A percentile compares a stretch with the other conserved stretches of the same genome.
Conservation (phyloP, 73 alveolate genomes). For the Paraurostyla sp. region DNA sequence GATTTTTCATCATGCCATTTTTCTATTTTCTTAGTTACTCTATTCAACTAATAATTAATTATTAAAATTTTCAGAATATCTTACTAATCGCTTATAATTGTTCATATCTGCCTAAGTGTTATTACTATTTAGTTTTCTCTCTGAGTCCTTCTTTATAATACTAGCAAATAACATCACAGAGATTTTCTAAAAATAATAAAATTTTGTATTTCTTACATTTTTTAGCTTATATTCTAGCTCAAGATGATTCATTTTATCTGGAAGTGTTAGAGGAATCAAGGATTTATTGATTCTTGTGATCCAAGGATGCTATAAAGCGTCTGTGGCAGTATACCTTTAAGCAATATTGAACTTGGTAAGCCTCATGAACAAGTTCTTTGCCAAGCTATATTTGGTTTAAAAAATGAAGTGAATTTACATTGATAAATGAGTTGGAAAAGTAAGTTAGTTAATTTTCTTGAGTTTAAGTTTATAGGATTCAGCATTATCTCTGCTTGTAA, state of each 20-base stretch:
- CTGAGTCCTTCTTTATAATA: slow-evolving; percentile 1
- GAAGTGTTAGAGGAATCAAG: slow-evolving; percentile 81
- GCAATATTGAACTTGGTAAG: slow-evolving; percentile 77
- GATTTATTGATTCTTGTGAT: slow-evolving; percentile 74
- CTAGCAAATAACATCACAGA: slow-evolving; percentile 40
- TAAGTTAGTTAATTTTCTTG: slow-evolving; percentile 25
- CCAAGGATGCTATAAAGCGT: slow-evolving; percentile 92
- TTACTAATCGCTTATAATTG: slow-evolving; percentile 7
- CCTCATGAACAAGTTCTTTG: slow-evolving; percentile 79
- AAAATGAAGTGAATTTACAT: background rate
- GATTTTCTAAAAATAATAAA: slow-evolving; percentile 26
- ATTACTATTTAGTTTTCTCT: background rate
- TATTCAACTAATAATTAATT: background rate
- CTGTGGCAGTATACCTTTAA: slow-evolving; percentile 80
- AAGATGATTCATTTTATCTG: slow-evolving; percentile 69
- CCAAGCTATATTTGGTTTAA: slow-evolving; percentile 52
- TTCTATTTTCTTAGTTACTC: slow-evolving; percentile 69
- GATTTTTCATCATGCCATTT: slow-evolving; percentile 68
- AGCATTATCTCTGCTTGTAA: slow-evolving; percentile 64
- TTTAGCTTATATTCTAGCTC: slow-evolving; percentile 64
- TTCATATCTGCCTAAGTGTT: slow-evolving; percentile 12
- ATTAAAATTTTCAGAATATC: background rate
- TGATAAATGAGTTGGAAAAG: slow-evolving; percentile 72
- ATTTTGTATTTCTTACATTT: slow-evolving; percentile 7
- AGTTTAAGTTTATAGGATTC: slow-evolving; percentile 69